Conservation (phyloP, 805 yeast species). For the Saccharomycopsis malanga region DNA sequence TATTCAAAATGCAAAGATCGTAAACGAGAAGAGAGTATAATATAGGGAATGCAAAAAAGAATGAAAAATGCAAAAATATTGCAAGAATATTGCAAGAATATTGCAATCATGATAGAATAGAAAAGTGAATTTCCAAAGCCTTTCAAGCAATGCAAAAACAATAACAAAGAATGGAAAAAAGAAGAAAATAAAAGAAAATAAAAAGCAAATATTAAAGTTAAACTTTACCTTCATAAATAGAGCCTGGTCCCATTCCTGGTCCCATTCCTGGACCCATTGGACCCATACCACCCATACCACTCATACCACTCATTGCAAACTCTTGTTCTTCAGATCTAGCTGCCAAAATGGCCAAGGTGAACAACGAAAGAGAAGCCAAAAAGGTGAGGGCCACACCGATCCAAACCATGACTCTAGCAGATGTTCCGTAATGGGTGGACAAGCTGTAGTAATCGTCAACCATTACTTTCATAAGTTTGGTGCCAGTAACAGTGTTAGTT, state of each 20-base stretch:
- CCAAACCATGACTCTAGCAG: slow-evolving; percentile 21
- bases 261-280: slow-evolving; percentile 1
- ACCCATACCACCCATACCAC: slow-evolving; percentile 4
- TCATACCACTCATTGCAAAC: background rate
- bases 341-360: slow-evolving; percentile 3
- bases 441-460: slow-evolving; percentile 21
- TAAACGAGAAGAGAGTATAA: too few species aligned
- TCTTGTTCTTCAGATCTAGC: background rate
- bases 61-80: too few species aligned
- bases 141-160: too few species aligned
- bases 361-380: slow-evolving; percentile 10
- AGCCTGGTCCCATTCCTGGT: background rate
- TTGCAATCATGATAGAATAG: too few species aligned
- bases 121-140: too few species aligned
- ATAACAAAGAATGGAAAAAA: too few species aligned
- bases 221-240: background rate
- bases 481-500: slow-evolving; percentile 21
- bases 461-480: slow-evolving; percentile 20
- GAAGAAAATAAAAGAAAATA: too few species aligned
- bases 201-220: too few species aligned
- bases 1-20: too few species aligned
- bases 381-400: slow-evolving; percentile 20
- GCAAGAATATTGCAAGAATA: too few species aligned
- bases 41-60: too few species aligned
- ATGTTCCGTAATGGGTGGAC: slow-evolving; percentile 18